Base-by-base conservation (phyloP, 2,329 filamentous ascomycete species). In the Herpotrichia juniperi region DNA sequence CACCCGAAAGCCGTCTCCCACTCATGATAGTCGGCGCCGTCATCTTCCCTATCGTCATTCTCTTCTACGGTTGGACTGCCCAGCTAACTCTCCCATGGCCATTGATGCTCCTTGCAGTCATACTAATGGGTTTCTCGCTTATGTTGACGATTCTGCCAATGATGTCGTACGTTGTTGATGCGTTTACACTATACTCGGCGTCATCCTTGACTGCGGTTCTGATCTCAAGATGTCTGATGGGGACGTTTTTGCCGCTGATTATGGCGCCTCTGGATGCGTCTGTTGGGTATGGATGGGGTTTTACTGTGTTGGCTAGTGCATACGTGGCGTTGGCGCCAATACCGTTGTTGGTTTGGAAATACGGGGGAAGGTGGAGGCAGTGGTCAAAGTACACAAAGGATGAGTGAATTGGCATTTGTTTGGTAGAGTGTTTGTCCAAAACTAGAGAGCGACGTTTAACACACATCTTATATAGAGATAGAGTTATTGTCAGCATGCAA, bases 121-220 rank as follows among this genome's bases (percentile, higher is more conserved):
- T 64, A 2, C n/a, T 80, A 1, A 65, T 83, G 5, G 83, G 83
- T 10, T 64, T 74, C 17, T 71, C 76, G 4, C 64, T 82, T 2
- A 69, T 81, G 43, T 64, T 85, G 2, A 73, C 74, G 3, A 72
- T 79, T 42, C 63, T 86, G 17, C 82, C 83, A 0, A 50, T 85
- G 2, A 79, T 78, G 50, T 77, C 82, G 0, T 86, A 85, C 55
- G 76, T 85, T 0, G 82, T 85, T 2, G 83, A 86, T 53, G 81
- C 82, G 0, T 83, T 80, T 51, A 81, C 82, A 0, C 52, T 81
- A 5, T 85, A 82, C 59, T 79, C 82, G 1, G 83, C 83, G 0
- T 83, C 81, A 10, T 82, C 82, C 1, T 76, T 85, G 73, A 85
- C 83, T 0, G 81, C 79, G 0, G 62, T 85, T 4, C 83, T 86